phyloP scores from a whole-genome alignment of 352 stramenopile genomes.

The Pythium sukuiense region DNA sequence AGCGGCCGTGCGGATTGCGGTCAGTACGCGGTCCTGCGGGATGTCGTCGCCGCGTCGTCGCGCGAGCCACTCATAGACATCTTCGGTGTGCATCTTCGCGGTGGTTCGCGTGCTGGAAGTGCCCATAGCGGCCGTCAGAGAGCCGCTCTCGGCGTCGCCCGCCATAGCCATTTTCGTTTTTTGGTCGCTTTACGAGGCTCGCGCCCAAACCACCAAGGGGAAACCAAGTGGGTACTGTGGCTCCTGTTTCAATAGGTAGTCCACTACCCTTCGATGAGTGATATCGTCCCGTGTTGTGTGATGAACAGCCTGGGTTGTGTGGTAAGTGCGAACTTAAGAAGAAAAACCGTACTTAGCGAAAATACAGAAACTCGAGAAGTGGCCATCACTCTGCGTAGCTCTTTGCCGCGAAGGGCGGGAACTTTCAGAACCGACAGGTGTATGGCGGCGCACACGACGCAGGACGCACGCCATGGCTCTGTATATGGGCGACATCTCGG shows the following conservation, averaged over 20 bases:
- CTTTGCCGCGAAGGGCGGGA: not conserved
- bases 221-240: not conserved
- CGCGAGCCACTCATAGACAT: conserved; percentile 45
- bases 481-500: conserved; percentile 20
- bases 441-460: not conserved
- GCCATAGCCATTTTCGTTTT: conserved; percentile 5
- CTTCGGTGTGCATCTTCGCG: conserved; percentile 14
- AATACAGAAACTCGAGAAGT: conserved; percentile 2
- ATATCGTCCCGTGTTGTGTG: not conserved
- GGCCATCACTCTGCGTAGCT: not conserved
- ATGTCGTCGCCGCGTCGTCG: conserved; percentile 37
- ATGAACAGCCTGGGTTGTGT: not conserved
- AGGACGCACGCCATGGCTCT: conserved; percentile 12
- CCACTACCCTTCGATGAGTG: not conserved
- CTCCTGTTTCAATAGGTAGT: not conserved
- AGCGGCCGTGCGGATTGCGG: conserved; percentile 42
- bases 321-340: not conserved
- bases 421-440: not conserved
- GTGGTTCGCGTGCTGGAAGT: not conserved
- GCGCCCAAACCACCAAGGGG: conserved; percentile 7
- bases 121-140: not conserved
- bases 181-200: not conserved
- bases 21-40: conserved; percentile 31
- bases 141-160: not conserved
- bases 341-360: not conserved